These are phyloP conservation scores for Hericium rajendrae DNA, from an alignment of 768 basidiomycete species.

Conservation along the genomic window DNA sequence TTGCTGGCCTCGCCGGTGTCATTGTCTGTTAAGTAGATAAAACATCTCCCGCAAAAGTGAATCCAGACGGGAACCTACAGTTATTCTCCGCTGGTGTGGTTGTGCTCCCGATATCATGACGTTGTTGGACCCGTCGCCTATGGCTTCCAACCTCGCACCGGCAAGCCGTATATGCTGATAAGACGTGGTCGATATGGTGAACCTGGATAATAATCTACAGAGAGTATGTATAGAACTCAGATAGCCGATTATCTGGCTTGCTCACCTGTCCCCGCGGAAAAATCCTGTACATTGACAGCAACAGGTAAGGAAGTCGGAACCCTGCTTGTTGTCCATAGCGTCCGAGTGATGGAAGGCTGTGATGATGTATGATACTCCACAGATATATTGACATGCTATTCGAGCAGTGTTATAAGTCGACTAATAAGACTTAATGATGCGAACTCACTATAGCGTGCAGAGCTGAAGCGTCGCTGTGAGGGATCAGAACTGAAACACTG, in stretches of 20 bases:
- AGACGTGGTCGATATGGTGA: slow-evolving; percentile 77
- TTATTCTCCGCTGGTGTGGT: slow-evolving; percentile 34
- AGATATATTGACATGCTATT: slow-evolving; percentile 57
- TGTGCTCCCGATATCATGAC: slow-evolving; percentile 44
- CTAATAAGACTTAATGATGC: neutral
- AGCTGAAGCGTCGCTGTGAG: slow-evolving; percentile 58
- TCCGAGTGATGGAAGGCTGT: slow-evolving; percentile 45
- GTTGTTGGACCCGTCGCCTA: slow-evolving; percentile 31
- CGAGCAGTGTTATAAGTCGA: neutral
- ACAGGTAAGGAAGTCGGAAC: slow-evolving; percentile 72
- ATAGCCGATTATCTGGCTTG: neutral
- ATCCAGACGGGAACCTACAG: slow-evolving; percentile 28
- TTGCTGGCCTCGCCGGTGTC: slow-evolving; percentile 63
- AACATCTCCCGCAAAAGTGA: neutral
- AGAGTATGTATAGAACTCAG: neutral
- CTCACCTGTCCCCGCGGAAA: slow-evolving; percentile 81
- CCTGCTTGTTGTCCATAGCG: slow-evolving; percentile 40
- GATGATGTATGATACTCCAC: slow-evolving; percentile 57
- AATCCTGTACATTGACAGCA: slow-evolving; percentile 92
- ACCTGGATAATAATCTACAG: slow-evolving; percentile 78
- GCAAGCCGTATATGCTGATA: slow-evolving; percentile 72
- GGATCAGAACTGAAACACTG: slow-evolving; percentile 41
- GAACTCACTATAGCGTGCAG: slow-evolving; percentile 49
- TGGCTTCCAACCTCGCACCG: slow-evolving; percentile 43
- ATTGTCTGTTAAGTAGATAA: slow-evolving; percentile 43